These are phyloP conservation scores for Lactarius deliciosus DNA, from an alignment of 768 basidiomycete genomes.

Conservation along the genomic window DNA sequence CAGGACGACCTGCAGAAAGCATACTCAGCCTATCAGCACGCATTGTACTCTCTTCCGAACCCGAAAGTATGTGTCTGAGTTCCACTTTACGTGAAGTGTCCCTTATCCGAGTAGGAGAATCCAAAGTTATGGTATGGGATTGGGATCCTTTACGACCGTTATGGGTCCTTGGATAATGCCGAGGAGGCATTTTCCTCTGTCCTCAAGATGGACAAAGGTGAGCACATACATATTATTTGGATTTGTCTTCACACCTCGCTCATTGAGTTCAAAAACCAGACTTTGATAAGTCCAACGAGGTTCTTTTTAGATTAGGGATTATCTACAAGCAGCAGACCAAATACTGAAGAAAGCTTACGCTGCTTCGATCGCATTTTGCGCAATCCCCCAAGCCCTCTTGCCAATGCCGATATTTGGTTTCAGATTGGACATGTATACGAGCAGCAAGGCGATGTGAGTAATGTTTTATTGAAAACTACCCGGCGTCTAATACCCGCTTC, in stretches of 20 bases:
- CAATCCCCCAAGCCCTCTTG: slow-evolving; percentile 92
- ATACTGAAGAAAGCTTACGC: slow-evolving; percentile 78
- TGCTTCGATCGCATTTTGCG: slow-evolving; percentile 97
- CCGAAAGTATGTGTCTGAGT: slow-evolving; percentile 64
- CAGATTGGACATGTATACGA: slow-evolving; percentile 99
- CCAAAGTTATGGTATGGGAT: slow-evolving; percentile 99
- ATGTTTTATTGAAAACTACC: slow-evolving; percentile 4
- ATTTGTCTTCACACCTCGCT: neutral
- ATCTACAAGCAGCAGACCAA: slow-evolving; percentile 99
- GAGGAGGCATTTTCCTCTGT: slow-evolving; percentile 98
- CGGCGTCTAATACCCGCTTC: slow-evolving; percentile 26
- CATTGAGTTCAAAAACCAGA: slow-evolving; percentile 47
- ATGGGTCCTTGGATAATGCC: slow-evolving; percentile 96
- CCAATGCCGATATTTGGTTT: slow-evolving; percentile 99
- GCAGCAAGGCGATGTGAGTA: slow-evolving; percentile 89
- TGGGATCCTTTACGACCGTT: slow-evolving; percentile 97
- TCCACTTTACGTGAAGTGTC: slow-evolving; percentile 20
- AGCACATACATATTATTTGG: neutral
- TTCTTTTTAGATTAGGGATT: slow-evolving; percentile 95
- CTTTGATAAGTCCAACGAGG: slow-evolving; percentile 98
- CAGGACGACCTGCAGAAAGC: slow-evolving; percentile 99
- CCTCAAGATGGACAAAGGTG: slow-evolving; percentile 95
- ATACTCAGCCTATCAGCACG: slow-evolving; percentile 97
- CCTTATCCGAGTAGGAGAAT: slow-evolving; percentile 60
- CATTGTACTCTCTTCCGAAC: slow-evolving; percentile 91